phyloP scores from a whole-genome alignment of 2,329 filamentous ascomycete genomes.

The Hortaea werneckii region DNA sequence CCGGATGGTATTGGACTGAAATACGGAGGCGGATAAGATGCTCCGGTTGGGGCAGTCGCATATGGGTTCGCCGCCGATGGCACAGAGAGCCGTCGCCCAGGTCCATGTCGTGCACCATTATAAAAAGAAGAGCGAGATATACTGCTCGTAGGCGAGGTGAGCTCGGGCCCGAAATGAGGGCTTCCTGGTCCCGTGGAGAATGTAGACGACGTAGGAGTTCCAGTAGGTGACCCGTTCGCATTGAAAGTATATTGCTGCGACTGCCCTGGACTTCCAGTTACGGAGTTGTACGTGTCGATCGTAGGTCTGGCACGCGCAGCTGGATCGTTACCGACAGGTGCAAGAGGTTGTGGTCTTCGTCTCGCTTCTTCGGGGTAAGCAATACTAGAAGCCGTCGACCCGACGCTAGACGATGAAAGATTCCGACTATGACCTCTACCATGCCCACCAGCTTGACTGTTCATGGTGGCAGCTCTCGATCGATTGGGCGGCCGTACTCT shows the following conservation, averaged over 20 bases:
- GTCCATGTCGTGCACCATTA: conserved; percentile 59
- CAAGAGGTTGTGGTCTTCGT: conserved; percentile 67
- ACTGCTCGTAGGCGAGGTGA: conserved; percentile 63
- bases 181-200: conserved; percentile 70
- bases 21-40: conserved; percentile 44
- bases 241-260: conserved; percentile 51
- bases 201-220: conserved; percentile 70
- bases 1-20: conserved; percentile 47
- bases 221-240: conserved; percentile 57
- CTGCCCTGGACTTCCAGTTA: conserved; percentile 48
- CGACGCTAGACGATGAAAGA: conserved; percentile 78
- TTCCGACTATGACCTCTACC: conserved; percentile 73
- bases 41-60: conserved; percentile 44
- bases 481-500: conserved; percentile 63
- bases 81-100: conserved; percentile 60
- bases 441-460: conserved; percentile 56
- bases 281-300: conserved; percentile 51
- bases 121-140: conserved; percentile 63
- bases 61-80: conserved; percentile 68
- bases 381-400: conserved; percentile 61
- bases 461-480: conserved; percentile 66
- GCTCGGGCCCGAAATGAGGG: conserved; percentile 58
- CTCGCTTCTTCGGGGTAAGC: conserved; percentile 56
- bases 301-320: conserved; percentile 51
- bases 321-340: conserved; percentile 60